Evolutionary conservation across 2,329 filamentous ascomycete species (phyloP).

Genomic region (Coniochaeta sp.): DNA sequence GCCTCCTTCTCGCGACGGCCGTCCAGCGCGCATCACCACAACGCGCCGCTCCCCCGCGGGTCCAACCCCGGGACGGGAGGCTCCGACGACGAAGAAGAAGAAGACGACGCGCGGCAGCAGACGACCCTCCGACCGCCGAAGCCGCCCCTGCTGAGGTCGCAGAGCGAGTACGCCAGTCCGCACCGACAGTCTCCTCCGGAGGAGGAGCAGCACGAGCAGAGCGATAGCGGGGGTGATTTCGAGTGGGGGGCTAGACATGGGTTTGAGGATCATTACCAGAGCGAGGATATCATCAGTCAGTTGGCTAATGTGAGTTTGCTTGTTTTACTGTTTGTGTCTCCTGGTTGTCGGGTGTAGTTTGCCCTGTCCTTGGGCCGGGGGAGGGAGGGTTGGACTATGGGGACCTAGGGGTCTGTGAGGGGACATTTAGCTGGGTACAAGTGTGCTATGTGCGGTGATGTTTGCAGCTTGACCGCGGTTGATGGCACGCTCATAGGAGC

Average conservation of each 20-base stretch:
- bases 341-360: background rate
- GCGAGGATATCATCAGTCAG: conserved; percentile 79
- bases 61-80: background rate
- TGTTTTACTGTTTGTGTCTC: background rate
- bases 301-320: conserved; percentile 67
- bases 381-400: too few species aligned
- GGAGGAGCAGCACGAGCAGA: conserved; percentile 15
- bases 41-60: background rate
- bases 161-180: conserved; percentile 46
- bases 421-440: too few species aligned
- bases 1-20: conserved; percentile 27
- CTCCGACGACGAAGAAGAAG: conserved; percentile 4
- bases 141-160: conserved; percentile 47
- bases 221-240: conserved; percentile 38
- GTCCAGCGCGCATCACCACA: conserved; percentile 21
- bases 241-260: conserved; percentile 68
- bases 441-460: too few species aligned
- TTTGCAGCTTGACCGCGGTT: too few species aligned
- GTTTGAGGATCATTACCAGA: conserved; percentile 88
- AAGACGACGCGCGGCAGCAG: conserved; percentile 20
- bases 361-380: background rate
- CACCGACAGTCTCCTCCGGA: conserved; percentile 16
- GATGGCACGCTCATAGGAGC: too few species aligned
- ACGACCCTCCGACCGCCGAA: conserved; percentile 34
- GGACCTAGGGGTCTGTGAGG: too few species aligned